A percentile compares a stretch with the other conserved stretches of the same genome.
Conservation (phyloP, 1,284 basidiomycete species). For the Cryptococcus jaspeensis region DNA sequence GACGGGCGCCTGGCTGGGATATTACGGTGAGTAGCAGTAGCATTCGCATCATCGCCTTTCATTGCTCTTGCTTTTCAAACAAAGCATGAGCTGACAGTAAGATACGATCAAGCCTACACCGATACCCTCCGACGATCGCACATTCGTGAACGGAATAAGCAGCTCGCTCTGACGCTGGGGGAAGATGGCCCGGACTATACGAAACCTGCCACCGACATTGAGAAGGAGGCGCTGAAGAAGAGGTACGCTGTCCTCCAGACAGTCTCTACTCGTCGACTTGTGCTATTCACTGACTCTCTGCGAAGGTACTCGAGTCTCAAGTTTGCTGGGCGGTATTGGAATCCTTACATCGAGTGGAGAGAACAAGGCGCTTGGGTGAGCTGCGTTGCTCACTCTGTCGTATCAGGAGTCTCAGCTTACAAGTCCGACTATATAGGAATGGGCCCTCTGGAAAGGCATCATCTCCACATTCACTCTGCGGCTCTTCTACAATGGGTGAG, state of each 20-base stretch:
- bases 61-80: background rate
- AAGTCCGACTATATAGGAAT: no score
- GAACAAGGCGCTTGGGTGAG: constrained; percentile 55
- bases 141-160: constrained; percentile 34
- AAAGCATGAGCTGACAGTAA: background rate
- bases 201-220: constrained; percentile 39
- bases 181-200: constrained; percentile 20
- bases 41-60: background rate
- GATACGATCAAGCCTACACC: constrained; percentile 39
- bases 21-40: constrained; percentile 35
- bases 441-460: constrained; percentile 48
- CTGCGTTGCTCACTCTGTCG: background rate
- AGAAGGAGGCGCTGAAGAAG: constrained; percentile 48
- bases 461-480: constrained; percentile 46
- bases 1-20: constrained; percentile 46
- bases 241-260: constrained; percentile 28
- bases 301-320: constrained; percentile 41
- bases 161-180: constrained; percentile 23
- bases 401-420: background rate
- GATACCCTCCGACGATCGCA: constrained; percentile 44
- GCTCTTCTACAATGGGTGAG: constrained; percentile 43
- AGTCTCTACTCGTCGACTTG: background rate
- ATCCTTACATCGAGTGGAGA: constrained; percentile 55
- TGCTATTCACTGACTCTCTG: background rate
- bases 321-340: constrained; percentile 49